These are phyloP conservation scores for Kodamaea jinghongensis DNA, from an alignment of 805 yeast species.

Conservation along the genomic window DNA sequence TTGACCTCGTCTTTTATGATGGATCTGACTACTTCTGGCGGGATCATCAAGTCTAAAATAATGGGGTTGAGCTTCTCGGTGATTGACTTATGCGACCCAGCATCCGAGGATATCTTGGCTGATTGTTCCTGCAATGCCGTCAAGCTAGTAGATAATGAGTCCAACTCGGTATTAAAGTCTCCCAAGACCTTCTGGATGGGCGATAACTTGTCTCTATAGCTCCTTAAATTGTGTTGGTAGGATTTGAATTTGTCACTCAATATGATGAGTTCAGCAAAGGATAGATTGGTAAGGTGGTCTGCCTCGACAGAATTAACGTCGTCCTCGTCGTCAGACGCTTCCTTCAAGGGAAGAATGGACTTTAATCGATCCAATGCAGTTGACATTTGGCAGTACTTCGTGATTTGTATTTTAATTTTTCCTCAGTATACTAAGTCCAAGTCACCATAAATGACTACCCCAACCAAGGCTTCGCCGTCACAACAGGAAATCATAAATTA, in stretches of 20 bases:
- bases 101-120: slow-evolving; percentile 25
- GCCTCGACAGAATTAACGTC: background rate
- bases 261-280: background rate
- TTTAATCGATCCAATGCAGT: slow-evolving; percentile 13
- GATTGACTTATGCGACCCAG: slow-evolving; percentile 24
- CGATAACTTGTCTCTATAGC: slow-evolving; percentile 33
- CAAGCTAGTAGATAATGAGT: slow-evolving; percentile 30
- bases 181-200: slow-evolving; percentile 55
- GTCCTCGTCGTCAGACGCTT: slow-evolving; percentile 1
- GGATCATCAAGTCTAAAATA: slow-evolving; percentile 70
- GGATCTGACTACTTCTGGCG: slow-evolving; percentile 65
- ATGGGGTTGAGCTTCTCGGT: slow-evolving; percentile 61
- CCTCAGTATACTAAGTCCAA: background rate
- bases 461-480: slow-evolving; percentile 15
- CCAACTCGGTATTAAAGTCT: slow-evolving; percentile 54
- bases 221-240: slow-evolving; percentile 18
- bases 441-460: background rate
- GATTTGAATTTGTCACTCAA: slow-evolving; percentile 9
- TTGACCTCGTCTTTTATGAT: slow-evolving; percentile 58
- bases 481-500: slow-evolving; percentile 47
- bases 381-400: slow-evolving; percentile 5
- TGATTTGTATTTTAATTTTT: background rate
- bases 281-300: background rate
- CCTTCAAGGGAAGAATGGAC: slow-evolving; percentile 11
- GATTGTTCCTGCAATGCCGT: slow-evolving; percentile 34